These are phyloP conservation scores for Boletus pseudopeckii DNA, from an alignment of 768 basidiomycete genomes.

Conservation along the genomic window DNA sequence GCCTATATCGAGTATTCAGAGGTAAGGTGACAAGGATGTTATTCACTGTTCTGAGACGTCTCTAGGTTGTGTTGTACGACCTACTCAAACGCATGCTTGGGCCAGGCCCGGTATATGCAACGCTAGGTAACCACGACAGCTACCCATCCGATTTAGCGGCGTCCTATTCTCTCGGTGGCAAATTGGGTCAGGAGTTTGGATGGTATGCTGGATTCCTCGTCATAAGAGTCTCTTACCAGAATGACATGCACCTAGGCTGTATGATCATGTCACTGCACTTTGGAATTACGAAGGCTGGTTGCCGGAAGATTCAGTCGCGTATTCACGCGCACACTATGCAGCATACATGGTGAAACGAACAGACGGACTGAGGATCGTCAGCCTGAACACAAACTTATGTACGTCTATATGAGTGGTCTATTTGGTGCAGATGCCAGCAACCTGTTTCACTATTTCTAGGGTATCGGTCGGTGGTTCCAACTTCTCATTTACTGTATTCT, in stretches of 20 bases:
- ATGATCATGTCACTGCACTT: constrained; percentile 66
- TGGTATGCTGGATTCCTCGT: constrained; percentile 42
- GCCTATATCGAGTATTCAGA: constrained; percentile 61
- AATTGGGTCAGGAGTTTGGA: constrained; percentile 57
- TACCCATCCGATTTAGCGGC: constrained; percentile 59
- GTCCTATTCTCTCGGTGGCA: constrained; percentile 52
- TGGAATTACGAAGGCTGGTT: constrained; percentile 76
- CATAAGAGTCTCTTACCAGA: not conserved
- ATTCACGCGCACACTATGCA: constrained; percentile 66
- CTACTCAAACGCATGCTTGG: constrained; percentile 61
- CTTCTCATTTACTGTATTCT: constrained; percentile 4
- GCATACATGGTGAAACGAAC: constrained; percentile 66
- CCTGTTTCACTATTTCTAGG: constrained; percentile 19
- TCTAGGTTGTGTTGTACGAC: constrained; percentile 60
- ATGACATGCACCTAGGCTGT: constrained; percentile 50
- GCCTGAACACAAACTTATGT: constrained; percentile 78
- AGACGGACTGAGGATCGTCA: constrained; percentile 69
- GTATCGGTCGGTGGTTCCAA: constrained; percentile 25
- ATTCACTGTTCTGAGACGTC: constrained; percentile 5
- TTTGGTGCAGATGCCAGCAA: not conserved
- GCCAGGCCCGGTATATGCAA: constrained; percentile 69
- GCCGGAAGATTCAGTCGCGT: constrained; percentile 48
- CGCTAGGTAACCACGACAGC: constrained; percentile 75
- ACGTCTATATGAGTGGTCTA: constrained; percentile 25
- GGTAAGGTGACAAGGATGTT: constrained; percentile 32